A percentile compares a stretch with the other conserved stretches of the same genome.
Conservation (phyloP, 1,284 basidiomycete species). For the Earliella scabrosa region DNA sequence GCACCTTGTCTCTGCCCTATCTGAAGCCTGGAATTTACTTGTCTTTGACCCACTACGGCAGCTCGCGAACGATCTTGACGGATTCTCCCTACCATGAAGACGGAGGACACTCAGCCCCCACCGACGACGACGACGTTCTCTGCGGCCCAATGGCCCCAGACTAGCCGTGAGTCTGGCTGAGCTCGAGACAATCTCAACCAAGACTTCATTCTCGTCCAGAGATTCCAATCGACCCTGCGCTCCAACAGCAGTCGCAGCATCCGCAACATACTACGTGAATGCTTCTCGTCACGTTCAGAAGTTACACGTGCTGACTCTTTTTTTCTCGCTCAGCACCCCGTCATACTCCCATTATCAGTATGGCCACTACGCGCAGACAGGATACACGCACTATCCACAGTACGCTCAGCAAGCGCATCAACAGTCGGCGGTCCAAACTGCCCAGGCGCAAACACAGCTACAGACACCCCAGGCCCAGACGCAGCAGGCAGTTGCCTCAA, state of each 20-base stretch:
- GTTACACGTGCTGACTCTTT: conserved; percentile 7
- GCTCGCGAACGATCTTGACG: too few species aligned
- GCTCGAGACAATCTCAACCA: conserved; percentile 27
- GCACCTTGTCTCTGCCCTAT: too few species aligned
- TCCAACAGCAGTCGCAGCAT: conserved; percentile 63
- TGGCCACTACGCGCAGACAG: conserved; percentile 58
- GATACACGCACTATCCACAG: conserved; percentile 54
- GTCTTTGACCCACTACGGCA: too few species aligned
- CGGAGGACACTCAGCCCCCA: conserved; percentile 16
- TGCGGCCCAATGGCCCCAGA: conserved; percentile 44
- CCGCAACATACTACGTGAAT: conserved; percentile 31
- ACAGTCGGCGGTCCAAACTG: conserved; percentile 31
- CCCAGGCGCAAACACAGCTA: conserved; percentile 29
- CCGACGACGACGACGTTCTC: conserved; percentile 35
- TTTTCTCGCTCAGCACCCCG: conserved; percentile 34
- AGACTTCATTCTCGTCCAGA: conserved; percentile 36
- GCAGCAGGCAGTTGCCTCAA: conserved; percentile 14
- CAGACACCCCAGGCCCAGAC: conserved; percentile 27
- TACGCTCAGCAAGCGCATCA: conserved; percentile 53
- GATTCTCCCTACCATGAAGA: conserved; percentile 13
- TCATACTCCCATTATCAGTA: conserved; percentile 52
- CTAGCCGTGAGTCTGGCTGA: conserved; percentile 39
- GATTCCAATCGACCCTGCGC: conserved; percentile 71
- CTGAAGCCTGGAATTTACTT: too few species aligned
- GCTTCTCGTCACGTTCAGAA: neutral